Conservation (phyloP, 306 rosid species). For the Acmispon strigosus region DNA sequence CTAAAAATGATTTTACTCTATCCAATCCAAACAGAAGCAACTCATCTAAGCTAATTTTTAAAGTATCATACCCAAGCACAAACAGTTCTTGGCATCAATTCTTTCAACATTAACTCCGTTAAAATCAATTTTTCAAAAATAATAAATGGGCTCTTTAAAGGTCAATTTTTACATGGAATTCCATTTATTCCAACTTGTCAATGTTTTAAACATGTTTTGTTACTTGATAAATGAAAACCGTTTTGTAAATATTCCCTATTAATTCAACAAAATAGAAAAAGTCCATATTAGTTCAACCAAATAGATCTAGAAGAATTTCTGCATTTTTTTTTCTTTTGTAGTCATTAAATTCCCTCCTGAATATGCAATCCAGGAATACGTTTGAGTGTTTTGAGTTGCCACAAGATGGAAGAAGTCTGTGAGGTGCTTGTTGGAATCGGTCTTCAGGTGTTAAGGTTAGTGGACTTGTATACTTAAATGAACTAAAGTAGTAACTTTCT, state of each 20-base stretch:
- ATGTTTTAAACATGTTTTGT: neutral
- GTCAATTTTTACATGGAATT: neutral
- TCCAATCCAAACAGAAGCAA: neutral
- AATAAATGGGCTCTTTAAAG: neutral
- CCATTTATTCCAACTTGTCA: neutral
- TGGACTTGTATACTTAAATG: conserved; percentile 15
- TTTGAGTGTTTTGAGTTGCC: conserved; percentile 47
- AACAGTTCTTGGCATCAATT: neutral
- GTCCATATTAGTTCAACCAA: neutral
- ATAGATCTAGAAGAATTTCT: neutral
- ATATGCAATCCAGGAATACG: conserved; percentile 38
- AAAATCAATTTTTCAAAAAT: neutral
- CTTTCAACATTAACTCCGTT: neutral
- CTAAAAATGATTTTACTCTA: neutral
- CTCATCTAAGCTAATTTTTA: neutral
- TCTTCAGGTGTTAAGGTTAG: conserved; percentile 87
- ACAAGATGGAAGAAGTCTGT: conserved; percentile 58
- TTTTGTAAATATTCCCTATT: neutral
- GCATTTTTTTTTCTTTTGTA: neutral
- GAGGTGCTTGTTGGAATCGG: conserved; percentile 83
- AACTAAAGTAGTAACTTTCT: conserved; percentile 11
- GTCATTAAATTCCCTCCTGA: conserved; percentile 11
- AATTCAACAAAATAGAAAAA: neutral
- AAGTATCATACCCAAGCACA: neutral
- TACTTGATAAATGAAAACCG: neutral